phyloP scores from a whole-genome alignment of 164 flowering plant genomes.

The Piper longum region DNA sequence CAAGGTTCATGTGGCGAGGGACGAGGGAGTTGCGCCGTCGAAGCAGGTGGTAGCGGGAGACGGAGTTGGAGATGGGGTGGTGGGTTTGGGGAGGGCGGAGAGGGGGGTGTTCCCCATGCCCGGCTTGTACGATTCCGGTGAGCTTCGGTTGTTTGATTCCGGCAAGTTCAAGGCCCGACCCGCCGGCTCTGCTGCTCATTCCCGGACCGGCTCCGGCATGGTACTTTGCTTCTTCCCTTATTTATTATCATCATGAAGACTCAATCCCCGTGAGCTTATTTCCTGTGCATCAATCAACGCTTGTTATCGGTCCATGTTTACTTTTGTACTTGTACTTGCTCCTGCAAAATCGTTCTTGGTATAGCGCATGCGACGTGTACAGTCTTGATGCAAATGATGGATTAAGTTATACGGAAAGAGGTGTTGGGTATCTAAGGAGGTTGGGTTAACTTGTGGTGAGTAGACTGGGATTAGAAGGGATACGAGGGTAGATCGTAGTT shows the following conservation, averaged over 20 bases:
- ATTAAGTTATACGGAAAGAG: too few relatives aligned
- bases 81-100: neutral
- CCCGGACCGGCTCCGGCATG: slow-evolving; percentile 1
- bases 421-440: too few relatives aligned
- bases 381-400: neutral
- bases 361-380: neutral
- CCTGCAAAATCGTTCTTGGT: neutral
- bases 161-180: neutral
- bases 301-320: neutral
- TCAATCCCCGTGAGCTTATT: neutral
- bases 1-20: neutral
- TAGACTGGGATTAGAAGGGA: too few relatives aligned
- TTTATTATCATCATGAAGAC: neutral
- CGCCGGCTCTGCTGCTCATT: neutral
- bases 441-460: too few relatives aligned
- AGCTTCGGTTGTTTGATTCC: slow-evolving; percentile 2
- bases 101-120: neutral
- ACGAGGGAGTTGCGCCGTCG: neutral
- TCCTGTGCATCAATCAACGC: neutral
- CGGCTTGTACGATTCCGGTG: slow-evolving; percentile 4
- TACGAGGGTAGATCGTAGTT: too few relatives aligned
- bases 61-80: neutral
- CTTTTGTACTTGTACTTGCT: neutral
- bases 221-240: neutral
- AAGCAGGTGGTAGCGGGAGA: neutral